Evolutionary conservation across 345 rosid genomes (phyloP).

Genomic region (Syzygium aromaticum): DNA sequence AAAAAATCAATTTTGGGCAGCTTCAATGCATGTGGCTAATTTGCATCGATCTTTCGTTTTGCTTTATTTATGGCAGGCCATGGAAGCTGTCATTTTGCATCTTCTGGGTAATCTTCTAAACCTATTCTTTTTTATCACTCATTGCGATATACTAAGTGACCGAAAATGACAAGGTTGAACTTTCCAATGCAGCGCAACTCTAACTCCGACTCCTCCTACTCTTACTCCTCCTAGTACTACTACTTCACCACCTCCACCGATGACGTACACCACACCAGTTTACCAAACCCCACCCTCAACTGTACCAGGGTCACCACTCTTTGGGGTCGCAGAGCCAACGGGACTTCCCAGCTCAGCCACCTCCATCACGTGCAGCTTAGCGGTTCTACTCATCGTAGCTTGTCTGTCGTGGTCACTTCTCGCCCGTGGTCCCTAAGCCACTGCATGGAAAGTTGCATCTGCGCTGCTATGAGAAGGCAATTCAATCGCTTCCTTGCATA

Average conservation of each 20-base stretch:
- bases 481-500: slow-evolving; percentile 18
- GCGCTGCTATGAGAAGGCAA: slow-evolving; percentile 7
- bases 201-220: slow-evolving; percentile 17
- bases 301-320: slow-evolving; percentile 41
- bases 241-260: slow-evolving; percentile 13
- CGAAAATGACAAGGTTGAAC: background rate
- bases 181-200: slow-evolving; percentile 44
- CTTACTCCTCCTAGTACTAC: slow-evolving; percentile 6
- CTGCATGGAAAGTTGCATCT: background rate
- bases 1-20: background rate
- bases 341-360: slow-evolving; percentile 75
- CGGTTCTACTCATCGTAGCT: slow-evolving; percentile 30
- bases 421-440: background rate
- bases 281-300: slow-evolving; percentile 22
- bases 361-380: slow-evolving; percentile 23
- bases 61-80: slow-evolving; percentile 35
- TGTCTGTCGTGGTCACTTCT: slow-evolving; percentile 13
- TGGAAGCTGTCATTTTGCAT: slow-evolving; percentile 65
- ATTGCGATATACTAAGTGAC: background rate
- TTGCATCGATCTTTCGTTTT: background rate
- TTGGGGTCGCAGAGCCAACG: slow-evolving; percentile 70
- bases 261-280: slow-evolving; percentile 4
- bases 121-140: background rate
- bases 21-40: background rate
- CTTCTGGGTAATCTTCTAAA: slow-evolving; percentile 18